A percentile compares a stretch with the other conserved stretches of the same genome.
Evolutionary conservation across 2,329 filamentous ascomycete species (phyloP).

Genomic region (Xylaria sp.): DNA sequence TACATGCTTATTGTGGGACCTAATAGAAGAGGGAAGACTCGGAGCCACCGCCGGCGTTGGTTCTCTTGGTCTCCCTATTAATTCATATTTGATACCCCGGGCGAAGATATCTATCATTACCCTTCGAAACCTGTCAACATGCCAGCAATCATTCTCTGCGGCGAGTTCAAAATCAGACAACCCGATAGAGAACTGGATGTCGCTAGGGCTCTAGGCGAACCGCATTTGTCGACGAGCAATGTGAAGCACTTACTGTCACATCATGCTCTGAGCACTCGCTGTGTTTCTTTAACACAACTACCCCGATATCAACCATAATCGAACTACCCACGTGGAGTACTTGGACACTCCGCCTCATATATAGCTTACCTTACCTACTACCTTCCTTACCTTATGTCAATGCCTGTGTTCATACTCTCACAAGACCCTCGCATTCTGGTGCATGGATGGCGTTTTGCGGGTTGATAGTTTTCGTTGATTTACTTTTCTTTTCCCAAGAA

Average conservation of each 20-base stretch:
- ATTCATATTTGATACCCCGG: constrained; percentile 1
- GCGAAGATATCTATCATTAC: not conserved
- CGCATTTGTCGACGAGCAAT: not conserved
- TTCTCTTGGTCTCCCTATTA: not conserved
- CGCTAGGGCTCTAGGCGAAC: not conserved
- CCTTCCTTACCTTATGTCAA: not conserved
- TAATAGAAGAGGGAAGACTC: constrained; percentile 2
- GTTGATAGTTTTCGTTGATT: constrained; percentile 8
- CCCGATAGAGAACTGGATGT: not conserved
- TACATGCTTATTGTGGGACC: not conserved
- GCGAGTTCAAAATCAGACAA: not conserved
- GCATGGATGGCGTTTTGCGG: constrained; percentile 20
- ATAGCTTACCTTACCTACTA: not conserved
- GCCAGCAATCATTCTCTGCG: not conserved
- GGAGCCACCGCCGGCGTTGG: not conserved
- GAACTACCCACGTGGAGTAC: constrained; percentile 16
- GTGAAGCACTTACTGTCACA: not conserved
- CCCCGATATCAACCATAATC: constrained; percentile 8
- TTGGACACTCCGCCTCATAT: constrained; percentile 13
- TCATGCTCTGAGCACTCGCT: not conserved
- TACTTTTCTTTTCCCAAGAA: not conserved
- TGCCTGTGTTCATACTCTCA: constrained; percentile 13
- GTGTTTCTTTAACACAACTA: constrained; percentile 12
- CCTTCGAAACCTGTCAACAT: not conserved
- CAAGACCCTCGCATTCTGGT: constrained; percentile 13